phyloP scores from a whole-genome alignment of 257 asterid species.

The Pogostemon cablin region DNA sequence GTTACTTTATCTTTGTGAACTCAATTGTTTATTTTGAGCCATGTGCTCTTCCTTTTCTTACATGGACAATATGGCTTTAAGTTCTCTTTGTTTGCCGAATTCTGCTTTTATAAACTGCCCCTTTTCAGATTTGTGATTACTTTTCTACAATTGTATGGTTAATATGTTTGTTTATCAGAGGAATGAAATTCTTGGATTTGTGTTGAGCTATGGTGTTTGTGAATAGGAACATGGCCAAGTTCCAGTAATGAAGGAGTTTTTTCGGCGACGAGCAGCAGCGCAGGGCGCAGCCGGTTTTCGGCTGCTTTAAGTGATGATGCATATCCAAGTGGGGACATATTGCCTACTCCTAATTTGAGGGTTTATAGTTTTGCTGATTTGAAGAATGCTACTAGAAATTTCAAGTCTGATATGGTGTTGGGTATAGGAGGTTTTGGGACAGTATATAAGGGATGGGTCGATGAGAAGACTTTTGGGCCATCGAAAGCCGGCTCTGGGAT shows the following conservation, averaged over 20 bases:
- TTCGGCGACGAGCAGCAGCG: constrained; percentile 49
- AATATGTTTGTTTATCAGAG: neutral
- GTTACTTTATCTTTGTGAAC: neutral
- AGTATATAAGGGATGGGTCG: constrained; percentile 64
- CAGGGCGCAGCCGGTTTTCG: constrained; percentile 46
- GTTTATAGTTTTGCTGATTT: constrained; percentile 47
- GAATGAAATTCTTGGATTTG: constrained; percentile 22
- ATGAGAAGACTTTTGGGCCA: constrained; percentile 48
- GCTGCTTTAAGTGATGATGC: constrained; percentile 47
- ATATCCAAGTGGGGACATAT: constrained; percentile 40
- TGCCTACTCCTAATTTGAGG: constrained; percentile 46
- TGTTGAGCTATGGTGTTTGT: constrained; percentile 14
- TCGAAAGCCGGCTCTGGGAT: constrained; percentile 45
- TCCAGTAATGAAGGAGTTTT: constrained; percentile 48
- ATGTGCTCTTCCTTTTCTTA: neutral
- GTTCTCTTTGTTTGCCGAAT: constrained; percentile 5
- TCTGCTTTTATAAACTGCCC: neutral
- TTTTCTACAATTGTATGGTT: neutral
- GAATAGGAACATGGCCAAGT: constrained; percentile 55
- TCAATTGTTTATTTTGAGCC: constrained; percentile 1
- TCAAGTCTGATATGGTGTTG: constrained; percentile 55
- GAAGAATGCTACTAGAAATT: constrained; percentile 51
- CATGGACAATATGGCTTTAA: constrained; percentile 8
- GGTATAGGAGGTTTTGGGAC: constrained; percentile 66
- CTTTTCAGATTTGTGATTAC: neutral